These are phyloP conservation scores for Nakazawaea peltata DNA, from an alignment of 805 yeast genomes.

Conservation along the genomic window DNA sequence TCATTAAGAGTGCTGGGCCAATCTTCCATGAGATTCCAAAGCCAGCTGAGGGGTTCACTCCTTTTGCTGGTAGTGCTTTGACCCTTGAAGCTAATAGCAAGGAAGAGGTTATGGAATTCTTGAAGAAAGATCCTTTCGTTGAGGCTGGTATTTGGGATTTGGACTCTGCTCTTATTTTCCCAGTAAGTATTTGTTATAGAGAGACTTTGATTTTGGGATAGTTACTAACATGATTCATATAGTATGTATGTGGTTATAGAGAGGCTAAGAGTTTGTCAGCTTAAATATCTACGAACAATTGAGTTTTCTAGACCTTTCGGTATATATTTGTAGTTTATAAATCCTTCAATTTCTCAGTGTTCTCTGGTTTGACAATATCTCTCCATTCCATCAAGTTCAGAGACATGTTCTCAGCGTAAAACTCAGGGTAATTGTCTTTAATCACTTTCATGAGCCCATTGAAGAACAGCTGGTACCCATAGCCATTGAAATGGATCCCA, in stretches of 20 bases:
- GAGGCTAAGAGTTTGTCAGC: conserved; percentile 22
- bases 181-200: conserved; percentile 23
- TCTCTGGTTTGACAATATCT: conserved; percentile 15
- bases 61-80: conserved; percentile 62
- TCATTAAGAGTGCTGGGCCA: conserved; percentile 43
- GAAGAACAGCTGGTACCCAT: conserved; percentile 43
- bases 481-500: conserved; percentile 55
- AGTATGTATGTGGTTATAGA: conserved; percentile 35
- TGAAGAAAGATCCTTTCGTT: conserved; percentile 57
- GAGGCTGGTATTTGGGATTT: conserved; percentile 72
- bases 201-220: not conserved
- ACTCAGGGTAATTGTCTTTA: conserved; percentile 36
- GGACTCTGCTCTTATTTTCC: conserved; percentile 50
- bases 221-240: too few species aligned
- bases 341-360: conserved; percentile 13
- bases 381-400: conserved; percentile 33
- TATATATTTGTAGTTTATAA: not conserved
- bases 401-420: conserved; percentile 31
- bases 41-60: conserved; percentile 29
- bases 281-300: conserved; percentile 1
- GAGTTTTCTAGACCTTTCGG: not conserved
- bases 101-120: conserved; percentile 56
- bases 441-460: conserved; percentile 34
- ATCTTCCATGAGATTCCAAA: conserved; percentile 33
- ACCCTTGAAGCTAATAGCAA: conserved; percentile 56